Base-by-base conservation (phyloP, 805 yeast species). In the Schwanniomyces sp. region DNA sequence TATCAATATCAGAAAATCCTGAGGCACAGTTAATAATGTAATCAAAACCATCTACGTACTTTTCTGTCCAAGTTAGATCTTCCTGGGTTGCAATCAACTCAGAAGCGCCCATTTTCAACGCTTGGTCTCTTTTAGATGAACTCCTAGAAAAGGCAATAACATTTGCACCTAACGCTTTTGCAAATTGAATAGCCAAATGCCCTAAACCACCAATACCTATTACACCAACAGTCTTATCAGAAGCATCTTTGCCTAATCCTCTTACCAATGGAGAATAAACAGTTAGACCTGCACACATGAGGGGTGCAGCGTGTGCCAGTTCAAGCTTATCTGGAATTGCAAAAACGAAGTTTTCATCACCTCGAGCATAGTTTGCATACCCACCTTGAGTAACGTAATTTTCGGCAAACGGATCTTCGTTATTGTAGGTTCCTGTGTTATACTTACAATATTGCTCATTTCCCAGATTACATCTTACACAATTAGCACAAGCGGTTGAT, bases 171-270 rank as follows among this genome's bases (percentile, higher is more conserved):
- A 83, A 59, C 5, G 86, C 87, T 51, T 70, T 70, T 30, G 86
- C 84, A 52, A 78, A 79, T 63, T 78, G 75, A 46, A 84, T 62
- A 12, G 79, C 84, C 70, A 82, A 72, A 67, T 81, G 85, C 40
- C 88, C 88, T 45, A 84, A 72, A 27, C 88, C 88, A 45, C 88
- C 88, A 45, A 84, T 73, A 47, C 88, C 88, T 46, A 79, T 75
- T 46, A 84, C 65, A 34, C 85, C 88, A 45, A 84, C 85, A 40
- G 67, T 72, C 21, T 44, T 34, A 5, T 60, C 61, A 7, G 34
- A 50, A 32, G 53, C 59, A 39, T 58, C 52, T 27, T 53, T 46
- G 24, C 62, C 62, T 16, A 59, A 74, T 43, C 75, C 78, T 64
- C 79, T 65, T 36, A 62, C 63, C 52, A 79, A 60, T 18, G 84